Base-by-base conservation (phyloP, 1,284 basidiomycete species). In the Ceratobasidium sp. region DNA sequence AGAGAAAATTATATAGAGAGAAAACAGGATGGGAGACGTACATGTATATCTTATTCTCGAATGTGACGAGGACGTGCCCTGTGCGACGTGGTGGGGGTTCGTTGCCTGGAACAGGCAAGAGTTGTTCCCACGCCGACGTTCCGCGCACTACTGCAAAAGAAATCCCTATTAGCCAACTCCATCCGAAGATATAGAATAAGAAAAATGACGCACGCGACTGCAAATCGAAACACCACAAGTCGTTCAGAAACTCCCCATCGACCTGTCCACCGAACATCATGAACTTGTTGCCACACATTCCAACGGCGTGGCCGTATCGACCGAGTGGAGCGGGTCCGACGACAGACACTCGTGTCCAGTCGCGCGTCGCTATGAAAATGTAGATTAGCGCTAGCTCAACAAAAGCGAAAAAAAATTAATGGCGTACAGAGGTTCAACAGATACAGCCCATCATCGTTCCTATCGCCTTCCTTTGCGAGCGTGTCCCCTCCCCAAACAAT, bases 401-500 rank as follows among this genome's bases (percentile, higher is more conserved):
- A 26, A 46, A 52, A 65, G 33, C 52, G 17, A 52, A 48, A 78
- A 80, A 68, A 56, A 80, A 78, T 74, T 33, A 88, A 64, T 3
- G 44, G 44, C 92, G 81, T 82, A 96, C 95, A 93, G 46, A 99
- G 90, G 85, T 99, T 99, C 78, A 99, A 89, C n/a, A 99, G 87
- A 87, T 99, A 99, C 62, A 99, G 87, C 0, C 92, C 94, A 83
- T 99, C 95, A 84, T 99, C 98, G 85, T 97, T 96, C 81, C 90
- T 91, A 81, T 97, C 96, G 13, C 89, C 88, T 13, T 91, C 89
- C 79, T 89, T 89, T 26, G 91, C 88, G 85, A 93, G 94, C 2
- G 97, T 99, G 84, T 99, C 98, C 46, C 98, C 98, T 78, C 98
- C 98, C 97, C 98, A 99, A 5, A 99, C 93, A 79, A 99, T 95